Base-by-base conservation (phyloP, 257 asterid species). In the Echium plantagineum region DNA sequence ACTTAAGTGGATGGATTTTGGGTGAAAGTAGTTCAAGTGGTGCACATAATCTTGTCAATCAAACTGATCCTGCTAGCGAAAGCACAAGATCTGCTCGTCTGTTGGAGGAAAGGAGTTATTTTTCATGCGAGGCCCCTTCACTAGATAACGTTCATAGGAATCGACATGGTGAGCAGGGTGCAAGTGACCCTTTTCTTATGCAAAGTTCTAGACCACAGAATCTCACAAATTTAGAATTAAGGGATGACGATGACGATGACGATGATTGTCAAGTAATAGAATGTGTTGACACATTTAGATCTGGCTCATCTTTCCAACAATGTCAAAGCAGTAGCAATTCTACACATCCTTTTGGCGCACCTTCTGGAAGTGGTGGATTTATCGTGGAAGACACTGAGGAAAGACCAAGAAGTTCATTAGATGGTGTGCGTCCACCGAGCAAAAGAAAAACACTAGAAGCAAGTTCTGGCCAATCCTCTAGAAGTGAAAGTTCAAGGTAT, bases 371-470 rank as follows among this genome's bases (percentile, higher is more conserved):
- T 38, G 69, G 74, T 71, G 81, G 81, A 58, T 78, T 57, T 66
- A 47, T 56, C 49, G 32, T 71, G 65, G 80, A 69, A 63, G 85
- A 69, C 66, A 70, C 66, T 56, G 91, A 76, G 63, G 73, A 74
- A 52, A 69, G 79, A 62, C 72, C 80, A 52, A 83, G 80, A 22
- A 71, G 67, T 75, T 76, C 91, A 52, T n/a, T 76, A 60, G 91
- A 85, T 57, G 77, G 83, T 38, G 79, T 72, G 7, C 86, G 89
- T 6, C 21, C 72, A 51, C 75, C 98, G 0, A 79, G 94, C 72
- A 90, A 90, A 81, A 82, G 98, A 71, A 87, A 87, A 70, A 71
- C 87, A 62, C 70, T 76, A 26, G 97, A 87, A 70, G 80, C 68
- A 52, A 80, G 73, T 46, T 59, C 30, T 1, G 94, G 89, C 42